Base-by-base conservation (phyloP, 228 moss, liverwort and hornwort genomes). In the Sphagnum fallax region DNA sequence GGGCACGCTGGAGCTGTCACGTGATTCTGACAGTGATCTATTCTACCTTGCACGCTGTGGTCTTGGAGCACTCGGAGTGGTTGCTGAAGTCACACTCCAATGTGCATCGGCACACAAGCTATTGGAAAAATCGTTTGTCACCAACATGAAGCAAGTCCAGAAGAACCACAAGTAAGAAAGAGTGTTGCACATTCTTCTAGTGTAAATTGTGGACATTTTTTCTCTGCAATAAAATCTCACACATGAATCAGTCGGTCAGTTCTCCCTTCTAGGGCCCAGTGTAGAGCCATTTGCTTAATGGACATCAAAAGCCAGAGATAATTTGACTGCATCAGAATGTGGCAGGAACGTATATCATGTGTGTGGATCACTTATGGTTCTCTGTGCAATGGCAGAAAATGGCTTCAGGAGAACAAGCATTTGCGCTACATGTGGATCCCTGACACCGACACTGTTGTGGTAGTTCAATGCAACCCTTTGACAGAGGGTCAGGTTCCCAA, bases 391-490 rank as follows among this genome's bases (percentile, higher is more conserved):
- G 52, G 63, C 93, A 98, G 98, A 87, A 92, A 92, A 73, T 98
- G 91, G 98, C 71, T 98, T 73, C 88, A 79, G 78, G 83, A 98
- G 77, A 87, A 84, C 73, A 84, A 90, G 69, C 98, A 98, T 73
- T 78, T 93, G 57, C 81, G 92, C 32, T 98, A 98, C 65, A 83
- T 98, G 93, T 98, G 94, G 98, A 90, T 98, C 50, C 98, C 98
- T 64, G 82, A 82, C 79, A 90, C 98, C 65, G 94, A 98, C 47
- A 65, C 81, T 47, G 91, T 98, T 51, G 87, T 98, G 7, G 90
- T 98, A 14, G 81, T 98, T 63, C 94, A 89, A 75, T 90, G 90
- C 77, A 93, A 90, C 70, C 84, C 85, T 67, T 61, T 93, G 52
- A 72, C 87, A 59, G 84, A 90, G 52, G 89, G 90, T 53, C 76